Percentiles rank a stretch among this genome's conserved stretches.
These are phyloP conservation scores for Ilyonectria robusta DNA, from an alignment of 2,329 filamentous ascomycete genomes.

Conservation along the genomic window DNA sequence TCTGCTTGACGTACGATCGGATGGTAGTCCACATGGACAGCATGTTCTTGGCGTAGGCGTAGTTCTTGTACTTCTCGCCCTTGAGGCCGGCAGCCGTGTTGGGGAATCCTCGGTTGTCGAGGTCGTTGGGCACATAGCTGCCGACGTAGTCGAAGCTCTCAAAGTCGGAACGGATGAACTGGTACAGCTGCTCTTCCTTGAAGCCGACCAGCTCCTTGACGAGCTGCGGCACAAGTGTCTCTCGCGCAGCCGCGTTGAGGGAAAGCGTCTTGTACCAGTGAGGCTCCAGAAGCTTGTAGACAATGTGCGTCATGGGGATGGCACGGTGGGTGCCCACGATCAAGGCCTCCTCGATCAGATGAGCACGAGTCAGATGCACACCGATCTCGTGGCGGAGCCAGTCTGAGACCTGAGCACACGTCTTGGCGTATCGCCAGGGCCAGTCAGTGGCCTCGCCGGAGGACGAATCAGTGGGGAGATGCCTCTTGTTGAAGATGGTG, in stretches of 20 bases:
- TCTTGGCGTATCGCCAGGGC: conserved; percentile 68
- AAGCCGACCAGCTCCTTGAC: conserved; percentile 60
- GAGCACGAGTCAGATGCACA: conserved; percentile 61
- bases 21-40: conserved; percentile 60
- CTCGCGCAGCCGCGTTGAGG: conserved; percentile 62
- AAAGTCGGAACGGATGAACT: conserved; percentile 57
- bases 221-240: conserved; percentile 60
- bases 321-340: conserved; percentile 62
- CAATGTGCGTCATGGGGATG: conserved; percentile 57
- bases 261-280: conserved; percentile 67
- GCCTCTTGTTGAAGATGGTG: conserved; percentile 63
- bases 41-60: conserved; percentile 63
- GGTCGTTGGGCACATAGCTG: conserved; percentile 62
- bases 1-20: conserved; percentile 57
- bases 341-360: conserved; percentile 63
- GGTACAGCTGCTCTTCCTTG: conserved; percentile 52
- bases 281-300: conserved; percentile 60
- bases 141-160: conserved; percentile 60
- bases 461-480: conserved; percentile 50
- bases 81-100: conserved; percentile 49
- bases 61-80: conserved; percentile 61
- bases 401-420: conserved; percentile 62
- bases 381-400: conserved; percentile 64
- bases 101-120: conserved; percentile 60
- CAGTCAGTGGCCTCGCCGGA: conserved; percentile 55